Percentiles rank a stretch among this genome's conserved stretches.
These are phyloP conservation scores for Pluteus cervinus DNA, from an alignment of 768 basidiomycete species.

Conservation along the genomic window DNA sequence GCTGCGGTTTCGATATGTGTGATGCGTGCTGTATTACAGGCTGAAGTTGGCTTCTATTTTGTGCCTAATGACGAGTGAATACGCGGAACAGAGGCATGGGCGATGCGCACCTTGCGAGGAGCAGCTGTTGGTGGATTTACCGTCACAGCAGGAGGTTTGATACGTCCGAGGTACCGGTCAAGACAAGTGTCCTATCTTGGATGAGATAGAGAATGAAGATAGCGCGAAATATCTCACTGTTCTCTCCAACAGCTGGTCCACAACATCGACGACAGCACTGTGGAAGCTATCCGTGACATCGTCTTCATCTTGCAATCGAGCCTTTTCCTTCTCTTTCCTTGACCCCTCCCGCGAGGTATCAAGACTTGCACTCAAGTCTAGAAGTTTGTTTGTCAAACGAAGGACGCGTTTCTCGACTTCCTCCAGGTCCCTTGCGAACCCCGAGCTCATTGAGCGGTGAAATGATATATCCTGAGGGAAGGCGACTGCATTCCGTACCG, in stretches of 20 bases:
- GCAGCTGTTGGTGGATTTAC: conserved; percentile 36
- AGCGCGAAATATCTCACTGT: conserved; percentile 45
- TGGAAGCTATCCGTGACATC: conserved; percentile 84
- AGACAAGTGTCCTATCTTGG: conserved; percentile 68
- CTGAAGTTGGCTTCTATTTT: conserved; percentile 41
- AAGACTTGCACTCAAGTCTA: conserved; percentile 44
- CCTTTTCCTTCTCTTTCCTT: conserved; percentile 45
- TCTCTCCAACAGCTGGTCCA: conserved; percentile 82
- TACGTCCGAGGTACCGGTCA: conserved; percentile 70
- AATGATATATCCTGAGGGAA: conserved; percentile 79
- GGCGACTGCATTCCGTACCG: conserved; percentile 54
- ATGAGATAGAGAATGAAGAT: not conserved
- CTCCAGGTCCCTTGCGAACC: conserved; percentile 68
- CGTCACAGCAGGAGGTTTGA: conserved; percentile 59
- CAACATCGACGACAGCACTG: conserved; percentile 67
- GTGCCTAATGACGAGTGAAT: conserved; percentile 19
- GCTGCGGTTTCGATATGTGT: conserved; percentile 77
- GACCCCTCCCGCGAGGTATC: conserved; percentile 19
- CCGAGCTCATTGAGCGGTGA: conserved; percentile 79
- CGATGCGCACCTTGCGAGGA: not conserved
- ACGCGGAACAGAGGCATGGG: not conserved
- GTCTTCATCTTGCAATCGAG: conserved; percentile 58
- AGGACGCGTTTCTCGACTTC: conserved; percentile 61
- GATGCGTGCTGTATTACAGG: conserved; percentile 69
- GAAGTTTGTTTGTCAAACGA: conserved; percentile 54